Evolutionary conservation across 2,329 filamentous ascomycete genomes (phyloP), one percentile per base, ranked within the genome.

Genomic region (Xylaria hypoxylon): DNA sequence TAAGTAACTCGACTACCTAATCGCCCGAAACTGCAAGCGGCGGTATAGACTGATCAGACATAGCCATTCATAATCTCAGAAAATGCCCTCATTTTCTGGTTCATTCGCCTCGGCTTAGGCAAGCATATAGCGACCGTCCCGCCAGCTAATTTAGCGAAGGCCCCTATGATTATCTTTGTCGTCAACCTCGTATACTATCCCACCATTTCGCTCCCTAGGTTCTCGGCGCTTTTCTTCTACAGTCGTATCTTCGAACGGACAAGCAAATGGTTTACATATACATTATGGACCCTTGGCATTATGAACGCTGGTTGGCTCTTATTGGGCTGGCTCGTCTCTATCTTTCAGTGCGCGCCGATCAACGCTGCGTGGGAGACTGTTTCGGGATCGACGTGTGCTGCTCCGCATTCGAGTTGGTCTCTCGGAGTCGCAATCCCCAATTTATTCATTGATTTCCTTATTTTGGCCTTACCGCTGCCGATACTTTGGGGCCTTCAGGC

Each of bases 141-240:
- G 1, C 35, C 35, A 11, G 35, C 35, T 5, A 4, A 38, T 38
- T 11, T 38, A 38, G 35, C 11, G 35, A 38, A 38, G 35, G 11
- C 2, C 13, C 35, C 11, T 11, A 11, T 38, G 10, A 22, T 22
- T 45, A 45, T 45, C 19, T 22, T 45, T 8, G 10, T 45, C 3
- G 13, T 3, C 10, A 22, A 22, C 10, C 19, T 45, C 7, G 1
- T 45, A 19, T 45, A 22, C 42, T 45, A 45, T 45, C 5, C 42
- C n/a, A 45, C 8, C 19, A 45, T 45, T 45, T 45, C 42, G 7
- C n/a, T 45, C 2, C n/a, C n/a, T 3, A 45, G 22, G 42, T 45
- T 45, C n/a, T 45, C 42, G 19, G 42, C 8, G 42, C 42, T 45
- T 45, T 45, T 45, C 42, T 45, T 45, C 42, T 45, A 45, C 19